Evolutionary conservation across 371 early-diverging fungal genomes (phyloP).

Genomic region (Parasitella parasitica): DNA sequence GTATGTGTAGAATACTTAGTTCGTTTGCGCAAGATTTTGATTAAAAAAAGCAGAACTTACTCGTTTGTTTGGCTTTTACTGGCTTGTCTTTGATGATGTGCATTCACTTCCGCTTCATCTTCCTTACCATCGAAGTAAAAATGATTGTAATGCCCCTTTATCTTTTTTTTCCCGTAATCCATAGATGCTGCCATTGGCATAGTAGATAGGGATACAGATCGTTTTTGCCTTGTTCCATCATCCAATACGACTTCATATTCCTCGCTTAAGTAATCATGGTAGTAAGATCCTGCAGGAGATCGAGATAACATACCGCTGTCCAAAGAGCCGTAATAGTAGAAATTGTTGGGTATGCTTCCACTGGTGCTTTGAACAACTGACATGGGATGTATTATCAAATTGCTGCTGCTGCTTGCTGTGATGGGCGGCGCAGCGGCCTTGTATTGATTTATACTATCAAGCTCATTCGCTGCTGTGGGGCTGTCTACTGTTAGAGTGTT

Average conservation of each 20-base stretch:
- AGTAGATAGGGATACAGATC: slow-evolving; percentile 32
- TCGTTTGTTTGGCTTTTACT: slow-evolving; percentile 6
- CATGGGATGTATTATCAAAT: slow-evolving; percentile 8
- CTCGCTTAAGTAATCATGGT: slow-evolving; percentile 16
- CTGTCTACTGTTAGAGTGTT: background rate
- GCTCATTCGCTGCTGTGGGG: background rate
- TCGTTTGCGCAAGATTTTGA: background rate
- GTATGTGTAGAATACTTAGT: background rate
- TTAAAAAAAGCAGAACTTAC: background rate
- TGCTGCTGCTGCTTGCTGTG: slow-evolving; percentile 1
- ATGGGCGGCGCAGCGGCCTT: background rate
- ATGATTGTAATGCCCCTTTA: slow-evolving; percentile 20
- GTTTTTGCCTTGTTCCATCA: slow-evolving; percentile 29
- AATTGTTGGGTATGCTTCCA: slow-evolving; percentile 16
- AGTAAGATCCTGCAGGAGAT: slow-evolving; percentile 21
- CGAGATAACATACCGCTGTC: slow-evolving; percentile 10
- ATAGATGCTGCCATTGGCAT: slow-evolving; percentile 7
- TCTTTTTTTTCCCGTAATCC: slow-evolving; percentile 8
- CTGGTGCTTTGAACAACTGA: slow-evolving; percentile 5
- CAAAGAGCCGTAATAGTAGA: slow-evolving; percentile 23
- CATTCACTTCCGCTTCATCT: background rate
- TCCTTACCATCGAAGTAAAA: slow-evolving; percentile 5
- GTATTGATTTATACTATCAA: background rate
- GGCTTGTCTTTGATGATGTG: background rate
- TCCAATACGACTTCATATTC: slow-evolving; percentile 32